Evolutionary conservation across 1,139 yeast species (phyloP).

Genomic region (Lodderomyces beijingensis): DNA sequence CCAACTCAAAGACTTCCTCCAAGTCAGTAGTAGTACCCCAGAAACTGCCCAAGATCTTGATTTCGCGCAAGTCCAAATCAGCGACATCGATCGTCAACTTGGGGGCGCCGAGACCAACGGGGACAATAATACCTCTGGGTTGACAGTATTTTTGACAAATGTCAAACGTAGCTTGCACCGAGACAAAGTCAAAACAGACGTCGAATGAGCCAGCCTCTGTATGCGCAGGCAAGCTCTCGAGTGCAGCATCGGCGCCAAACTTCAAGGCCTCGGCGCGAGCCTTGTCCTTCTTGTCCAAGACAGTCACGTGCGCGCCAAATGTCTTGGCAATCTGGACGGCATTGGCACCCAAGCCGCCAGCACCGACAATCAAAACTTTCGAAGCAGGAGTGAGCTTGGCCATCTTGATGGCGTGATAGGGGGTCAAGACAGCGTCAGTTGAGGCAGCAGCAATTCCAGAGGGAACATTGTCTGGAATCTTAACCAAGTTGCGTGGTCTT

Average conservation of each 20-base stretch:
- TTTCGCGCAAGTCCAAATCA: slow-evolving; percentile 35
- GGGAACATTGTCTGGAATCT: slow-evolving; percentile 36
- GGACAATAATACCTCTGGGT: slow-evolving; percentile 31
- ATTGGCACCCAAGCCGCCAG: slow-evolving; percentile 45
- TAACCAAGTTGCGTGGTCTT: slow-evolving; percentile 26
- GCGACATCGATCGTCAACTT: slow-evolving; percentile 24
- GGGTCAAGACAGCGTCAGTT: slow-evolving; percentile 41
- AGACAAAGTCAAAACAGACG: slow-evolving; percentile 38
- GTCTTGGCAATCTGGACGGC: slow-evolving; percentile 33
- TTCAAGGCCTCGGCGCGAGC: slow-evolving; percentile 22
- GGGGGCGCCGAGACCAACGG: slow-evolving; percentile 36
- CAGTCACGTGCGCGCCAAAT: slow-evolving; percentile 29
- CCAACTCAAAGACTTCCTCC: slow-evolving; percentile 36
- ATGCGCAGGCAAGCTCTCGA: slow-evolving; percentile 16
- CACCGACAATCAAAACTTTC: slow-evolving; percentile 36
- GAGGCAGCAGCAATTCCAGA: slow-evolving; percentile 39
- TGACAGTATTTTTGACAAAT: slow-evolving; percentile 26
- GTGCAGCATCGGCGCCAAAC: slow-evolving; percentile 37
- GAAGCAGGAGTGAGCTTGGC: slow-evolving; percentile 20
- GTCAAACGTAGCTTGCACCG: slow-evolving; percentile 32
- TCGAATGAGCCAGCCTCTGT: slow-evolving; percentile 24
- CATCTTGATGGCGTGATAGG: slow-evolving; percentile 30
- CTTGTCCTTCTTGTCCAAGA: slow-evolving; percentile 33
- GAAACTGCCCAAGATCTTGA: slow-evolving; percentile 32
- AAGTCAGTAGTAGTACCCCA: slow-evolving; percentile 43